phyloP scores from a whole-genome alignment of 2,329 filamentous ascomycete genomes.

The Aaosphaeria pasadenensis region DNA sequence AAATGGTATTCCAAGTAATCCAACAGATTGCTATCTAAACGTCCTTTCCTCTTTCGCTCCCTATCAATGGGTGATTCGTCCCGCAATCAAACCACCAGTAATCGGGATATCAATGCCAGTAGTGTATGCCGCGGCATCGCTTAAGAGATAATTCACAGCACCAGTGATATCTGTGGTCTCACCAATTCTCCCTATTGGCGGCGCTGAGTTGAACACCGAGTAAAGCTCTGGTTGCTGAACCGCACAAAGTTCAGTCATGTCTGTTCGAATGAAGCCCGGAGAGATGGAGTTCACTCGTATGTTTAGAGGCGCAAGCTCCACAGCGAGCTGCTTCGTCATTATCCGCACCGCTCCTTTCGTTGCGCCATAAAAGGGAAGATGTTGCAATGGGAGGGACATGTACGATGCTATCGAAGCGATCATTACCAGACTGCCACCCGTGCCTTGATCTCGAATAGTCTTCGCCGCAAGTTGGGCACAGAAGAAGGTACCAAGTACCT shows the following conservation, averaged over 20 bases:
- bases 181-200: slow-evolving; percentile 39
- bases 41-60: neutral
- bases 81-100: slow-evolving; percentile 39
- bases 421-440: slow-evolving; percentile 40
- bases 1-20: too few relatives aligned
- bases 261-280: slow-evolving; percentile 31
- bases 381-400: slow-evolving; percentile 35
- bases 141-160: slow-evolving; percentile 44
- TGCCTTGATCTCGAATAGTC: slow-evolving; percentile 41
- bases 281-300: slow-evolving; percentile 32
- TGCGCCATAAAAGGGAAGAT: slow-evolving; percentile 44
- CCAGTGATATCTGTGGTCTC: slow-evolving; percentile 44
- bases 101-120: slow-evolving; percentile 46
- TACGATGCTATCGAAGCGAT: slow-evolving; percentile 40
- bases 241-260: slow-evolving; percentile 27
- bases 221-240: slow-evolving; percentile 1
- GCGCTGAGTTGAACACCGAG: slow-evolving; percentile 18
- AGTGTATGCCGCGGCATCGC: slow-evolving; percentile 44
- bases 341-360: slow-evolving; percentile 44
- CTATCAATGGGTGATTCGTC: neutral
- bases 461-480: slow-evolving; percentile 38
- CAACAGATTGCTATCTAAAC: too few relatives aligned
- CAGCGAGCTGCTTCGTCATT: slow-evolving; percentile 37
- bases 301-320: slow-evolving; percentile 30
- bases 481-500: slow-evolving; percentile 45